Base-by-base conservation (phyloP, 1,284 basidiomycete species). In the Termitomyces sp. region DNA sequence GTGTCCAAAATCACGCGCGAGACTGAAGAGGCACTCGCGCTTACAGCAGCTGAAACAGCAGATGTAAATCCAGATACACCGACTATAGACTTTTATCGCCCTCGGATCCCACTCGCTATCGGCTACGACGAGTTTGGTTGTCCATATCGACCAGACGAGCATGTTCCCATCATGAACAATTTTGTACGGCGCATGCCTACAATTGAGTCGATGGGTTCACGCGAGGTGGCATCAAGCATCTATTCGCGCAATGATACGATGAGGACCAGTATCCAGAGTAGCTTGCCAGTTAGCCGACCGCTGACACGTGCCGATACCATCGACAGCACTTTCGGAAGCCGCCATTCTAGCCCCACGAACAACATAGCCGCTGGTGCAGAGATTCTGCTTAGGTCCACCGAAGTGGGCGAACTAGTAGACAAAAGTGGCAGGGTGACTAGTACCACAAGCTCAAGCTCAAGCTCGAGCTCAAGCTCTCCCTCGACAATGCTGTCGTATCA, bases 161-260 rank as follows among this genome's bases (percentile, higher is more conserved):
- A 77, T 55, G 70, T 88, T 19, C 74, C 74, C 17, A 74, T 89
- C 50, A 70, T 88, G 49, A 84, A 86, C 50, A 73, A 78, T 21
- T 78, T 75, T 59, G 76, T 89, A 49, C 75, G 78, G 51, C 82
- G 86, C 31, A 88, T 89, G 86, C 82, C 86, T 33, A 89, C 87
- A n/a, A 89, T 89, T 60, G 85, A 88, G 64, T 83, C 80, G 40
- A 73, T 88, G 67, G 85, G 84, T 41, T 86, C 83, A 24, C 75
- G 77, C 50, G 86, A 82, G 65, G 36, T 71, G 17, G 67, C 63
- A 2, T 67, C 70, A 7, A 70, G 67, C 39, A 51, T 61, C 46
- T 55, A 62, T 44, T 61, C 61, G 19, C 46, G 54, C 39, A 31
- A 38, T 59, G 61, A 55, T 58, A 63, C 52, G 56, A 62, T 26